A percentile compares a stretch with the other conserved stretches of the same genome.
Evolutionary conservation across 441 rosid genomes (phyloP).

Genomic region (Gossypium davidsonii): DNA sequence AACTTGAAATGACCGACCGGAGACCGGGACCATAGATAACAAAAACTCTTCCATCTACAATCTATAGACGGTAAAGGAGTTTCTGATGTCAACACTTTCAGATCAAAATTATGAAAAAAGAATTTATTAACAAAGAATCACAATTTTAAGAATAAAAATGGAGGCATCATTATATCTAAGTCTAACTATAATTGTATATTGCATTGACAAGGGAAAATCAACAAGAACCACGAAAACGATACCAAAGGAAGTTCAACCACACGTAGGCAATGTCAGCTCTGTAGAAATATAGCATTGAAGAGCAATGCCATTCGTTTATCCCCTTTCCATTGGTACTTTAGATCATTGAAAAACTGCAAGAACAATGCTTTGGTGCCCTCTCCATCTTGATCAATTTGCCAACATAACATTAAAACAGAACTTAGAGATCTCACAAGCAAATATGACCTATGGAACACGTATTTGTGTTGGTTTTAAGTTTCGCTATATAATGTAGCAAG

Average conservation of each 20-base stretch:
- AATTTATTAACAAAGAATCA: not conserved
- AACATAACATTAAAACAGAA: not conserved
- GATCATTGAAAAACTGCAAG: not conserved
- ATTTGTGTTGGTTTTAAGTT: not conserved
- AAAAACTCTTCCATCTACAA: not conserved
- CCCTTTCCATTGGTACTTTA: not conserved
- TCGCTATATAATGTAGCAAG: not conserved
- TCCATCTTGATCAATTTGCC: not conserved
- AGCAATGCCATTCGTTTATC: not conserved
- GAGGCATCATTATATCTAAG: not conserved
- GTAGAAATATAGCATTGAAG: not conserved
- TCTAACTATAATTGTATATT: conserved; percentile 8
- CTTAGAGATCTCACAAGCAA: not conserved
- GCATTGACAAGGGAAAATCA: not conserved
- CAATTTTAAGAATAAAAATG: not conserved
- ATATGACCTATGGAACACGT: not conserved
- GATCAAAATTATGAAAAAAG: not conserved
- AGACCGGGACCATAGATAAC: not conserved
- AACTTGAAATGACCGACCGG: too few species aligned
- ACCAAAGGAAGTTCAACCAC: conserved; percentile 1
- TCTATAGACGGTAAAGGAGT: not conserved
- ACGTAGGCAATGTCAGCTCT: not conserved
- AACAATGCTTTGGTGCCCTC: not conserved
- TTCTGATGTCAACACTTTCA: not conserved
- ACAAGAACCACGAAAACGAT: not conserved